phyloP scores from a whole-genome alignment of 148 eudicot genomes.

The Rhododendron ovatum region DNA sequence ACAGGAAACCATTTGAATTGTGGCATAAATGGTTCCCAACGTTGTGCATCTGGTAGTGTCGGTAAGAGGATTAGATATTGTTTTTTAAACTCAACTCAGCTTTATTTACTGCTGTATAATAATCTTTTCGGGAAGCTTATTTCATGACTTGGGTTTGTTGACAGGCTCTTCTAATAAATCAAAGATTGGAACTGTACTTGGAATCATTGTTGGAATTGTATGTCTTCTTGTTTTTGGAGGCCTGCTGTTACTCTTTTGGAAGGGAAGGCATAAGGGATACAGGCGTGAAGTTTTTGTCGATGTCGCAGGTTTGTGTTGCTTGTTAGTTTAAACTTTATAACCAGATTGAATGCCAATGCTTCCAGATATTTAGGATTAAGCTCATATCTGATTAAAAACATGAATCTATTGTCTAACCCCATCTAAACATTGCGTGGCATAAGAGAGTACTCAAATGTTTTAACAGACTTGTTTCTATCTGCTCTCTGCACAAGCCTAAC shows the following conservation, averaged over 20 bases:
- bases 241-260: constrained; percentile 48
- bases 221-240: constrained; percentile 55
- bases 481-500: background rate
- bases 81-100: background rate
- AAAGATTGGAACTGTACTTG: constrained; percentile 51
- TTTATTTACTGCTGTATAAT: background rate
- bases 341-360: constrained; percentile 1
- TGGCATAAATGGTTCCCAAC: constrained; percentile 44
- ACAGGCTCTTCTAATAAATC: constrained; percentile 63
- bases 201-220: constrained; percentile 54
- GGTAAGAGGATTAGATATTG: constrained; percentile 27
- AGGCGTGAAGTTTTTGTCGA: constrained; percentile 83
- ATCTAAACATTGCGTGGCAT: background rate
- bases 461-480: background rate
- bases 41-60: constrained; percentile 52
- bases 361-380: background rate
- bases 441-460: background rate
- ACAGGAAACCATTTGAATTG: constrained; percentile 72
- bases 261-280: constrained; percentile 50
- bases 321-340: background rate
- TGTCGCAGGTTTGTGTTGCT: constrained; percentile 66
- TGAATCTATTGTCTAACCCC: background rate
- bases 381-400: background rate
- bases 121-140: constrained; percentile 6
- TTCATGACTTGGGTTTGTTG: constrained; percentile 11